Conservation (phyloP, 768 basidiomycete species). For the Mycena galopus region DNA sequence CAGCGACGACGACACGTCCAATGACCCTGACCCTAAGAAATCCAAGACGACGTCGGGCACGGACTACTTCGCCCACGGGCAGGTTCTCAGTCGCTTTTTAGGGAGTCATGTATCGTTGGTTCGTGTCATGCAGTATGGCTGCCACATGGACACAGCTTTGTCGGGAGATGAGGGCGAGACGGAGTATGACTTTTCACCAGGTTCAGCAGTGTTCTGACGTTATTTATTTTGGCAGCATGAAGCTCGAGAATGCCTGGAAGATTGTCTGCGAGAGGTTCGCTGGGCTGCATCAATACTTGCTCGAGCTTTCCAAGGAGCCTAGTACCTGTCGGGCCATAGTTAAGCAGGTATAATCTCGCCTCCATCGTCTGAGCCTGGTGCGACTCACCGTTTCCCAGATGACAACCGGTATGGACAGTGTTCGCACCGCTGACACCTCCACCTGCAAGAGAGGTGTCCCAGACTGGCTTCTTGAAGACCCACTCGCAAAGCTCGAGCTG, state of each 20-base stretch:
- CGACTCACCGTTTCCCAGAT: too few relatives aligned
- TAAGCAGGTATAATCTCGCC: not conserved
- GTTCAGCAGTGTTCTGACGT: not conserved
- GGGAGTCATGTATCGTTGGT: not conserved
- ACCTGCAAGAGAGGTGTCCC: not conserved
- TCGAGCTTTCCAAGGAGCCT: not conserved
- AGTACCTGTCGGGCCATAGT: not conserved
- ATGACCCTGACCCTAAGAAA: not conserved
- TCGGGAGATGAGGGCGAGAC: not conserved
- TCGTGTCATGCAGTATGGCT: not conserved
- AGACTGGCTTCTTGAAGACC: not conserved
- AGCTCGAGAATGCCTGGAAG: not conserved
- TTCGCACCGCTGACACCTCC: not conserved
- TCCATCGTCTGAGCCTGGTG: too few relatives aligned
- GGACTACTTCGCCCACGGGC: conserved; percentile 5
- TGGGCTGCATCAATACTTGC: not conserved
- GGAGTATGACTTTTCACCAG: not conserved
- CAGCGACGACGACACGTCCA: too few relatives aligned
- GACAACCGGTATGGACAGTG: not conserved
- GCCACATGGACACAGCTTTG: not conserved
- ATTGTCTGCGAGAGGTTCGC: not conserved
- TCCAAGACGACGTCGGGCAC: not conserved
- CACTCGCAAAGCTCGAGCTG: not conserved
- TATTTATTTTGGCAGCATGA: not conserved
- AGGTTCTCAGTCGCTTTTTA: not conserved